phyloP scores from a whole-genome alignment of 1,284 basidiomycete species.

The Melampsora americana region DNA sequence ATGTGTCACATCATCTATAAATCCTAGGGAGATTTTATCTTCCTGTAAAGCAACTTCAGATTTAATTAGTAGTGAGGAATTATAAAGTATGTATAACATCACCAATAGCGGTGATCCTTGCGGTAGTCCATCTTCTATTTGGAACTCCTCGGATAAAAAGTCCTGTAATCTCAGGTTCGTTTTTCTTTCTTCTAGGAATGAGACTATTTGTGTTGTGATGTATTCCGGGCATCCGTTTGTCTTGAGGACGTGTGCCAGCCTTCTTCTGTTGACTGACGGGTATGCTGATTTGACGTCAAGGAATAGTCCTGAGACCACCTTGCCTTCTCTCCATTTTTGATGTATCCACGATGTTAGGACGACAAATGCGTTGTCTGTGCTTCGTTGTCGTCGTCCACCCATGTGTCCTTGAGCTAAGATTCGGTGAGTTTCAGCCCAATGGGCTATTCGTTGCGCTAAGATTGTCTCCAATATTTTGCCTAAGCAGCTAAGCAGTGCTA shows the following conservation, averaged over 20 bases:
- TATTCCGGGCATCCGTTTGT: not conserved
- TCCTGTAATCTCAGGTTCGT: not conserved
- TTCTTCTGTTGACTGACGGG: not conserved
- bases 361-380: not conserved
- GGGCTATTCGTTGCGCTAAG: not conserved
- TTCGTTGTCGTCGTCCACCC: not conserved
- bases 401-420: not conserved
- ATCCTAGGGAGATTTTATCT: not conserved
- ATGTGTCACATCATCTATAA: conserved; percentile 2
- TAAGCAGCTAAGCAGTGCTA: not conserved
- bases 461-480: not conserved
- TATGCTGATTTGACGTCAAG: not conserved
- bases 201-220: not conserved
- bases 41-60: not conserved
- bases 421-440: not conserved
- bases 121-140: not conserved
- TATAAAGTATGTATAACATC: not conserved
- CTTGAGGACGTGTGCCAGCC: not conserved
- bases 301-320: too few species aligned
- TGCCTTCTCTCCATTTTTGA: too few species aligned
- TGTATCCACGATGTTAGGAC: too few species aligned
- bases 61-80: not conserved
- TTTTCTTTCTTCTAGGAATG: not conserved
- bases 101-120: not conserved
- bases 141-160: not conserved